A percentile compares a stretch with the other conserved stretches of the same genome.
phyloP scores from a whole-genome alignment of 2,329 filamentous ascomycete genomes.

The Coniochaeta hoffmannii region DNA sequence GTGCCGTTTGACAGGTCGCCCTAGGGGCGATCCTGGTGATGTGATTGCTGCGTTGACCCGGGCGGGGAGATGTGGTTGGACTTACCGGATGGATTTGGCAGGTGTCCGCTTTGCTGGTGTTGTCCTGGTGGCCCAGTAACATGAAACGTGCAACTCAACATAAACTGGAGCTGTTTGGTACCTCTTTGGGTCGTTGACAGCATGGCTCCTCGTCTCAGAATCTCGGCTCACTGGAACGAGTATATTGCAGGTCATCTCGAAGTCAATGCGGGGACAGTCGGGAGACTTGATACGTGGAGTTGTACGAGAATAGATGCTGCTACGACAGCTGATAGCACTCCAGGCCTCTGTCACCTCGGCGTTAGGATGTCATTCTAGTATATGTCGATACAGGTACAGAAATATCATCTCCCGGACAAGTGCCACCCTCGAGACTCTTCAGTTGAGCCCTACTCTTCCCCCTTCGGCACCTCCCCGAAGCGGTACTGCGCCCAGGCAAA shows the following conservation, averaged over 20 bases:
- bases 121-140: not conserved
- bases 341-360: not conserved
- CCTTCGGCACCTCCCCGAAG: slow-evolving; percentile 29
- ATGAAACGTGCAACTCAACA: not conserved
- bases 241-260: not conserved
- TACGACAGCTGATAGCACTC: not conserved
- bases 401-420: not conserved
- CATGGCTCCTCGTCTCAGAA: not conserved
- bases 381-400: not conserved
- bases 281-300: not conserved
- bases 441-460: not conserved
- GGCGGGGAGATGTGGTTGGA: no score
- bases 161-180: not conserved
- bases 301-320: not conserved
- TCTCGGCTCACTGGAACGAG: not conserved
- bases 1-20: not conserved
- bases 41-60: not conserved
- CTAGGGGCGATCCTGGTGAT: not conserved
- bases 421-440: not conserved
- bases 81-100: no score
- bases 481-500: slow-evolving; percentile 41
- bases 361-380: not conserved
- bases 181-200: not conserved
- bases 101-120: not conserved
- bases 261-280: not conserved